phyloP scores from a whole-genome alignment of 495 filamentous ascomycete species.

The Hyaloscypha bicolor region DNA sequence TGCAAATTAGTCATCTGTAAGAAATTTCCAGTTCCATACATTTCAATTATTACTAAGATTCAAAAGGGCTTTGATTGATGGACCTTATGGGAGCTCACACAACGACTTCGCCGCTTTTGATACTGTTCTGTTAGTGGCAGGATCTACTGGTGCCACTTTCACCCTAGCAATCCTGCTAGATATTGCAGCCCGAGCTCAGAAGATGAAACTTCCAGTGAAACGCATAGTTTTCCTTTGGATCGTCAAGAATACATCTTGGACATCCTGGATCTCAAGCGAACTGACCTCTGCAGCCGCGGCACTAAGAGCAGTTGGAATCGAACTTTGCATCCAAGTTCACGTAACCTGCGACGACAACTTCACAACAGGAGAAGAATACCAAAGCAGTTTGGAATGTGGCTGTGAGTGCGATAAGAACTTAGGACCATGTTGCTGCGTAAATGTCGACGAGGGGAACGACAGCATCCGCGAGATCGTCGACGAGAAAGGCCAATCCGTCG shows the following conservation, averaged over 20 bases:
- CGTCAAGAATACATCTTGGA: slow-evolving; percentile 30
- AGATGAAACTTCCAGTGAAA: slow-evolving; percentile 21
- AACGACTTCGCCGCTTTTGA: slow-evolving; percentile 28
- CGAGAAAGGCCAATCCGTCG: background rate
- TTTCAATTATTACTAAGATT: background rate
- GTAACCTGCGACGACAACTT: slow-evolving; percentile 29
- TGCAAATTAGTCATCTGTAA: slow-evolving; percentile 15
- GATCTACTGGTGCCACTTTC: slow-evolving; percentile 31
- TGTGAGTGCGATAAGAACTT: slow-evolving; percentile 21
- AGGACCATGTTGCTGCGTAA: slow-evolving; percentile 12
- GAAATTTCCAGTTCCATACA: background rate
- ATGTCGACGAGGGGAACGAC: background rate
- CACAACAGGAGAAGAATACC: slow-evolving; percentile 21
- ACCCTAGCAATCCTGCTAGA: slow-evolving; percentile 28
- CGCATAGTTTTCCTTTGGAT: slow-evolving; percentile 27
- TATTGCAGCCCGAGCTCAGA: slow-evolving; percentile 20
- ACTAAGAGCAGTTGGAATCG: slow-evolving; percentile 20
- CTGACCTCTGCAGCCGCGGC: slow-evolving; percentile 12
- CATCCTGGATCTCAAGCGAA: slow-evolving; percentile 25
- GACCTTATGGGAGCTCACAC: slow-evolving; percentile 29
- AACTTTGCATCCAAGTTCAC: slow-evolving; percentile 23
- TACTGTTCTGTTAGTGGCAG: slow-evolving; percentile 28
- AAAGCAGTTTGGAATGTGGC: slow-evolving; percentile 10
- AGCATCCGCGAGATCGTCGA: slow-evolving; percentile 12
- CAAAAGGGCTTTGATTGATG: slow-evolving; percentile 23